phyloP scores from a whole-genome alignment of 2,329 filamentous ascomycete genomes.

The Aspergillus sp. region DNA sequence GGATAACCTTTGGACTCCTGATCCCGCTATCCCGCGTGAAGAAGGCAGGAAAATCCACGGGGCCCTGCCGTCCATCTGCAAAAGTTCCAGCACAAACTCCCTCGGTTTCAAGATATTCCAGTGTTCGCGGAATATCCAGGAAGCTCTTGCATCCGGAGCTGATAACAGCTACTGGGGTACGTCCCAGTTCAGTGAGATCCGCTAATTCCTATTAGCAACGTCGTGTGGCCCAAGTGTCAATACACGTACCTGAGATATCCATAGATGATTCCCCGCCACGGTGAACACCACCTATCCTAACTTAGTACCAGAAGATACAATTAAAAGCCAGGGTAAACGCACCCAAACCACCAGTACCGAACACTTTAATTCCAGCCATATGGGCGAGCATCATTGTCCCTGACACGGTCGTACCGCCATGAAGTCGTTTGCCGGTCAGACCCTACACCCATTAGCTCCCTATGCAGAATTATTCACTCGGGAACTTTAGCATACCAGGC shows the following conservation, averaged over 20 bases:
- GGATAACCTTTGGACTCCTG: constrained; percentile 66
- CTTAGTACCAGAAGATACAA: background rate
- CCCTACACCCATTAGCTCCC: constrained; percentile 40
- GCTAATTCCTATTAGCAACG: constrained; percentile 39
- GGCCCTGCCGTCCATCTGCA: constrained; percentile 64
- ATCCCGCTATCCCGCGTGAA: constrained; percentile 82
- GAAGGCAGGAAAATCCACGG: constrained; percentile 84
- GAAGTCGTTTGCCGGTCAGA: constrained; percentile 57
- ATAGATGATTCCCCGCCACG: constrained; percentile 76
- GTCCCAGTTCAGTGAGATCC: constrained; percentile 85
- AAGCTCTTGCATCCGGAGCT: constrained; percentile 94
- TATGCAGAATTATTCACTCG: no score
- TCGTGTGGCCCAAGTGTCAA: no score
- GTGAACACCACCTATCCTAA: constrained; percentile 64
- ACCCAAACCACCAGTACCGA: constrained; percentile 85
- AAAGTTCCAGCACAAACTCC: constrained; percentile 80
- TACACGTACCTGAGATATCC: constrained; percentile 63
- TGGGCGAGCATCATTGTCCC: constrained; percentile 87
- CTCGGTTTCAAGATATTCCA: constrained; percentile 69
- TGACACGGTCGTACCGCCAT: constrained; percentile 88
- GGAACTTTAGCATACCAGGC: constrained; percentile 50
- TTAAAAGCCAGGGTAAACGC: constrained; percentile 1
- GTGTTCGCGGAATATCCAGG: constrained; percentile 78
- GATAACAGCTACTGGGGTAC: constrained; percentile 80
- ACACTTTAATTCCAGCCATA: constrained; percentile 79